A percentile compares a stretch with the other conserved stretches of the same genome.
These are phyloP conservation scores for Oemleria cerasiformis DNA, from an alignment of 306 rosid genomes.

Conservation along the genomic window DNA sequence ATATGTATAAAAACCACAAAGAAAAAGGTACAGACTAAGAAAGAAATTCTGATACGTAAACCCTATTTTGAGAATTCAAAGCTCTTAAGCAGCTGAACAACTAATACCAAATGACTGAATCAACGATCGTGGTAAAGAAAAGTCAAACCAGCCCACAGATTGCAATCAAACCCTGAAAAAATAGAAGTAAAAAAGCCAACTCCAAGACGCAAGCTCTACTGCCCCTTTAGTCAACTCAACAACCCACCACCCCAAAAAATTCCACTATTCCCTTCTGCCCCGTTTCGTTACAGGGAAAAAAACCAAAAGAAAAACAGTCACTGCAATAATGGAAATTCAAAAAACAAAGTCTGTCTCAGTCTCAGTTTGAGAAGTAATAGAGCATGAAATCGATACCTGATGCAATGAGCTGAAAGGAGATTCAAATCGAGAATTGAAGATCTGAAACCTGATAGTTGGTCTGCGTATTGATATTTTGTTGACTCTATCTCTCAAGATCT, in stretches of 20 bases:
- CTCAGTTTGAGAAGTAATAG: not conserved
- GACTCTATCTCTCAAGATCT: constrained; percentile 32
- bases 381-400: constrained; percentile 27
- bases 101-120: constrained; percentile 23
- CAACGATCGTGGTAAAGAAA: constrained; percentile 1
- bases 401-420: constrained; percentile 15
- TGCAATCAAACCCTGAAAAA: constrained; percentile 9
- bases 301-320: not conserved
- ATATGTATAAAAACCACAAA: not conserved
- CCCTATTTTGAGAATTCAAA: constrained; percentile 9
- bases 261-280: constrained; percentile 7
- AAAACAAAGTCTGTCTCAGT: not conserved
- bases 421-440: constrained; percentile 24
- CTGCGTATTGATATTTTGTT: not conserved
- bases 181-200: constrained; percentile 12
- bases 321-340: not conserved
- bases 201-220: constrained; percentile 26
- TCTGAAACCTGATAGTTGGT: constrained; percentile 17
- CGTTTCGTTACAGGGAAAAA: constrained; percentile 19
- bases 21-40: not conserved
- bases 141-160: constrained; percentile 26
- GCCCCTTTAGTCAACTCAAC: constrained; percentile 27
- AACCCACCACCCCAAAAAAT: constrained; percentile 10
- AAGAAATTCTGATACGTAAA: not conserved
- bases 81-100: constrained; percentile 24